A percentile compares a stretch with the other conserved stretches of the same genome.
Conservation (phyloP, 2,329 filamentous ascomycete species). For the Neonectria hederae region DNA sequence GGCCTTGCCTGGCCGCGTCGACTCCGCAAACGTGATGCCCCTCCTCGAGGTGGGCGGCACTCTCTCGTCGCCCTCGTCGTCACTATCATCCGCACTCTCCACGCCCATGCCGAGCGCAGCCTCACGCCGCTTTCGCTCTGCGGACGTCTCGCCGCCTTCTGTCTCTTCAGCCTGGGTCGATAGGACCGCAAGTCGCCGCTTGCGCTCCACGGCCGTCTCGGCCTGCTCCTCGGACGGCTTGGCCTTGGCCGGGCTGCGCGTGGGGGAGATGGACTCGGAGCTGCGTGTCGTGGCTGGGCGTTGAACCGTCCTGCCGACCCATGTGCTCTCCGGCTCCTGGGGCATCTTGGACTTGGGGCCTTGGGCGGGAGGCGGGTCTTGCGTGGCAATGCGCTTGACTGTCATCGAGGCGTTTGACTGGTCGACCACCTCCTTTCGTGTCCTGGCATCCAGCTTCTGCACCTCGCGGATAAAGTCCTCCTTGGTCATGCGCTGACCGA, state of each 20-base stretch:
- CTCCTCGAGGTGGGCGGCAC: slow-evolving; percentile 59
- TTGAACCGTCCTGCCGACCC: slow-evolving; percentile 8
- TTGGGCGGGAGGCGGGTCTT: slow-evolving; percentile 43
- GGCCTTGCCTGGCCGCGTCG: slow-evolving; percentile 33
- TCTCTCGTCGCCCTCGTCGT: slow-evolving; percentile 65
- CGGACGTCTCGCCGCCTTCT: slow-evolving; percentile 71
- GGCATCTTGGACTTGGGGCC: slow-evolving; percentile 32
- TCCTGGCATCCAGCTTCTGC: slow-evolving; percentile 74
- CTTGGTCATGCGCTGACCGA: slow-evolving; percentile 81
- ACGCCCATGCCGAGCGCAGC: slow-evolving; percentile 73
- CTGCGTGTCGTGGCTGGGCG: slow-evolving; percentile 13
- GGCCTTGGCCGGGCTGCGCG: slow-evolving; percentile 20
- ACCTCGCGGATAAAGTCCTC: slow-evolving; percentile 82
- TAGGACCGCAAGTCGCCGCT: slow-evolving; percentile 68
- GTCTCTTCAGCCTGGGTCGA: slow-evolving; percentile 54
- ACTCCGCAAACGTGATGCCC: slow-evolving; percentile 70
- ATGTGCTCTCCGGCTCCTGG: slow-evolving; percentile 30
- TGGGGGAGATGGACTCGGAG: slow-evolving; percentile 33
- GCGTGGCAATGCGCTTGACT: slow-evolving; percentile 61
- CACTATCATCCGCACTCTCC: slow-evolving; percentile 61
- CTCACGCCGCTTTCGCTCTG: slow-evolving; percentile 77
- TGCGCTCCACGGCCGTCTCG: slow-evolving; percentile 77
- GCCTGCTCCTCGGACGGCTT: slow-evolving; percentile 45
- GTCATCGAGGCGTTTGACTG: slow-evolving; percentile 58
- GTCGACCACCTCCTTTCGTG: slow-evolving; percentile 64